Evolutionary conservation across 768 basidiomycete species (phyloP), one percentile per base, ranked within the genome.

Genomic region (Tulasnella sp.): DNA sequence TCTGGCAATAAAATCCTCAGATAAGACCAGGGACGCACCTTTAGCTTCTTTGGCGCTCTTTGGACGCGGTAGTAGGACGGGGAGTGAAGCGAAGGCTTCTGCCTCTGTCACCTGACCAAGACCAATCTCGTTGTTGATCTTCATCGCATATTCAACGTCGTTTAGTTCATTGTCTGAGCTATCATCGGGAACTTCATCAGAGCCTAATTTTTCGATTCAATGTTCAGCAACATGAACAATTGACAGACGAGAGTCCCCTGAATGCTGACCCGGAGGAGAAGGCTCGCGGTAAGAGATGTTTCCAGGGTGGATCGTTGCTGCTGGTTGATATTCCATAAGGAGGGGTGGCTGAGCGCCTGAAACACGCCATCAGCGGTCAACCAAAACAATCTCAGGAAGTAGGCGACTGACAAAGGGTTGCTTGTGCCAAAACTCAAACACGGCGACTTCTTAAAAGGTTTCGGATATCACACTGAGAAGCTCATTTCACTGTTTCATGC

Each of bases 111-210:
- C 29, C 34, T 38, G 26, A 19, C 47, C 58, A 19, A 59, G 58
- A 3, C 58, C 58, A 26, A 59, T 59, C 23, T 59, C 58, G 21
- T 59, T 50, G 17, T 49, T 30, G n/a, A 59, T 59, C 43, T 59
- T 59, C 27, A 21, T n/a, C 19, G 44, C 58, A 32, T 59, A 59
- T 17, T 44, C 58, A 4, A 8, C 27, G 47, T 59, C 58, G 15
- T 59, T 32, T 34, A 59, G 50, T n/a, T 59, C 58, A 15, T 30
- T n/a, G 38, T 59, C 58, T 59, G 58, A 59, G 47, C 58, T 59
- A 19, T 59, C 58, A 29, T 59, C 58, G 23, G 21, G 48, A 9
- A 15, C 27, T 24, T 59, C 47, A 38, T 59, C 58, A 9, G 26
- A 30, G 15, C 47, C 58, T 59, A 29, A 19, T 13, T 8, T 32